phyloP scores from a whole-genome alignment of 495 filamentous ascomycete genomes.

The Eremomyces bilateralis region DNA sequence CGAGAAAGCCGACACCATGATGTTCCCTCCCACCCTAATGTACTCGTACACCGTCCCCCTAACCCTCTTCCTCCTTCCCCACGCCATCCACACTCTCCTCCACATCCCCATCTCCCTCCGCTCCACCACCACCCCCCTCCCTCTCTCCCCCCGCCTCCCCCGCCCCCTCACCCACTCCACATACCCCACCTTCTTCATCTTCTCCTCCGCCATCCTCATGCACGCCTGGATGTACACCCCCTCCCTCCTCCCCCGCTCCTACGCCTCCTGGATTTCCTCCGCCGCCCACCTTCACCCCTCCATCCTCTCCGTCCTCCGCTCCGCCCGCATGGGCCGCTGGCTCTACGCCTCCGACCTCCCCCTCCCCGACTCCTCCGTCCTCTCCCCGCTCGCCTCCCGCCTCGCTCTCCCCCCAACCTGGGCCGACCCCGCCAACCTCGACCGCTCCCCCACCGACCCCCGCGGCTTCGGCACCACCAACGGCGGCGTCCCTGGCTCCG shows the following conservation, averaged over 20 bases:
- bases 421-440: neutral
- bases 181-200: conserved; percentile 54
- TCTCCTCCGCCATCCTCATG: conserved; percentile 67
- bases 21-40: conserved; percentile 16
- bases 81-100: conserved; percentile 38
- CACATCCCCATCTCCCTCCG: conserved; percentile 23
- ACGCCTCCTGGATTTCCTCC: conserved; percentile 68
- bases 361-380: conserved; percentile 38
- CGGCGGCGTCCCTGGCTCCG: conserved; percentile 61
- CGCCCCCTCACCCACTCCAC: conserved; percentile 27
- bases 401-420: conserved; percentile 39
- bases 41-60: conserved; percentile 72
- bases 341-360: conserved; percentile 58
- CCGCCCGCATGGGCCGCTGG: conserved; percentile 37
- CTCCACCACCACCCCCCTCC: conserved; percentile 38
- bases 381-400: conserved; percentile 53
- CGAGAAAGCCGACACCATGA: too few species aligned
- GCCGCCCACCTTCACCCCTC: conserved; percentile 63
- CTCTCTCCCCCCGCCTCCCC: conserved; percentile 48
- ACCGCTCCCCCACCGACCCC: neutral
- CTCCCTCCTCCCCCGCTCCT: conserved; percentile 43
- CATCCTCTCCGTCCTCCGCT: conserved; percentile 51
- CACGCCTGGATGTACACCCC: conserved; percentile 74
- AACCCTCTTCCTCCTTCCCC: conserved; percentile 55
- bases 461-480: conserved; percentile 8